Evolutionary conservation across 805 yeast genomes (phyloP).

Genomic region (Teunomyces pallodes): DNA sequence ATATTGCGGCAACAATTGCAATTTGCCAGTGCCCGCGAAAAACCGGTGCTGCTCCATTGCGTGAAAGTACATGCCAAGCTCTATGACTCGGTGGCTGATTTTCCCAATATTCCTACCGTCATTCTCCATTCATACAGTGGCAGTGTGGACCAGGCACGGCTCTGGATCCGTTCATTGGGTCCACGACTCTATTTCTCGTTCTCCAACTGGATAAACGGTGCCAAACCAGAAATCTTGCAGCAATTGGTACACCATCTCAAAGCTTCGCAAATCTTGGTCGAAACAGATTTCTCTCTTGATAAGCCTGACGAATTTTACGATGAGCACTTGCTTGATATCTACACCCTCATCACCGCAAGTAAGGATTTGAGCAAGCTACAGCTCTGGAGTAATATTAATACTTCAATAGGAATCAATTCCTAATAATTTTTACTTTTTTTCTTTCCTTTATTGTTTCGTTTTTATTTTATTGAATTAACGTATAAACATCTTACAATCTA

Average conservation of each 20-base stretch:
- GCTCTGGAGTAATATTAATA: neutral
- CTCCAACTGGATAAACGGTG: conserved; percentile 49
- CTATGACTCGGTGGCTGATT: conserved; percentile 39
- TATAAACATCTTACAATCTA: conserved; percentile 54
- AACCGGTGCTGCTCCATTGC: conserved; percentile 76
- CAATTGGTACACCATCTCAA: too few relatives aligned
- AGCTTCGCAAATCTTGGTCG: conserved; percentile 20
- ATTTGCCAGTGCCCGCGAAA: conserved; percentile 47
- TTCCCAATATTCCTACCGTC: conserved; percentile 34
- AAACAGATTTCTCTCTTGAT: conserved; percentile 38
- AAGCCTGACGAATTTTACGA: conserved; percentile 15
- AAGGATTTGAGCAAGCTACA: conserved; percentile 10
- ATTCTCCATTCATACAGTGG: conserved; percentile 88
- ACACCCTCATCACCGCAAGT: conserved; percentile 11
- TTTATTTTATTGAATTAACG: neutral
- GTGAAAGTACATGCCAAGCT: conserved; percentile 74
- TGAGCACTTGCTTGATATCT: conserved; percentile 21
- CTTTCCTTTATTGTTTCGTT: neutral
- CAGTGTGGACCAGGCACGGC: conserved; percentile 61
- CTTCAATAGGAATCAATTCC: neutral
- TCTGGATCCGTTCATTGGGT: conserved; percentile 39
- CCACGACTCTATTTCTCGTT: conserved; percentile 47
- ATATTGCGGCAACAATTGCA: conserved; percentile 51
- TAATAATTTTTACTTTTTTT: neutral
- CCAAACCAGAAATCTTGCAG: conserved; percentile 12